These are phyloP conservation scores for Acrocalymma vagum DNA, from an alignment of 2,329 filamentous ascomycete species.

Conservation along the genomic window DNA sequence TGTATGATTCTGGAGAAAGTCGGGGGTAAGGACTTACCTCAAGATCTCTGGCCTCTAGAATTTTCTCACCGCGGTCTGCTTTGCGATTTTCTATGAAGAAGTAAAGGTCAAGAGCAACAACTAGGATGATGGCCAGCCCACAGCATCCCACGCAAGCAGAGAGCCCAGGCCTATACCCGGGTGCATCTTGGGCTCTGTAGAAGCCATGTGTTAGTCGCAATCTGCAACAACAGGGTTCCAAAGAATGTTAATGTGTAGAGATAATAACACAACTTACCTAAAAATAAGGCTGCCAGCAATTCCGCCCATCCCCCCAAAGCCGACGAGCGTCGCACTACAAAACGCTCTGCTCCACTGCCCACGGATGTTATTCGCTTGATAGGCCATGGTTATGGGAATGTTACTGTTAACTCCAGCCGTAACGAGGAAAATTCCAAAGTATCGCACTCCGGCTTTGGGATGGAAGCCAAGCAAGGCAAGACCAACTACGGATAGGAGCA, in stretches of 20 bases:
- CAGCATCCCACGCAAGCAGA: conserved; percentile 47
- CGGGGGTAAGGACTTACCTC: too few species aligned
- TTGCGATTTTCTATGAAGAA: conserved; percentile 48
- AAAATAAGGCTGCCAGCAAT: conserved; percentile 80
- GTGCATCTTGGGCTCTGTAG: conserved; percentile 51
- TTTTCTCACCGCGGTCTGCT: conserved; percentile 47
- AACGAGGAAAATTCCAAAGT: conserved; percentile 37
- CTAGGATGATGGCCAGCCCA: conserved; percentile 44
- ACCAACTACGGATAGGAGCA: conserved; percentile 27
- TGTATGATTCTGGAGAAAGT: too few species aligned
- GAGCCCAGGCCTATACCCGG: conserved; percentile 44
- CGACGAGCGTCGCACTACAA: conserved; percentile 77
- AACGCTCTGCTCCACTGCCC: conserved; percentile 30
- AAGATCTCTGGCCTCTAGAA: conserved; percentile 48
- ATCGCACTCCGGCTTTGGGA: conserved; percentile 27
- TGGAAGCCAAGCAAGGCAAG: conserved; percentile 35
- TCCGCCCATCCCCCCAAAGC: conserved; percentile 80
- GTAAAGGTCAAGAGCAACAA: conserved; percentile 37
- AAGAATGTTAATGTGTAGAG: too few species aligned
- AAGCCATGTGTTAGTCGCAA: too few species aligned
- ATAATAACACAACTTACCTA: too few species aligned
- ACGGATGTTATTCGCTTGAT: conserved; percentile 35
- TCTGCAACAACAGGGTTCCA: too few species aligned
- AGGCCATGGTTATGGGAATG: conserved; percentile 32
- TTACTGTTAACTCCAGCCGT: conserved; percentile 27